Evolutionary conservation across 2,329 filamentous ascomycete species (phyloP).

Genomic region (Catunica adiposa): DNA sequence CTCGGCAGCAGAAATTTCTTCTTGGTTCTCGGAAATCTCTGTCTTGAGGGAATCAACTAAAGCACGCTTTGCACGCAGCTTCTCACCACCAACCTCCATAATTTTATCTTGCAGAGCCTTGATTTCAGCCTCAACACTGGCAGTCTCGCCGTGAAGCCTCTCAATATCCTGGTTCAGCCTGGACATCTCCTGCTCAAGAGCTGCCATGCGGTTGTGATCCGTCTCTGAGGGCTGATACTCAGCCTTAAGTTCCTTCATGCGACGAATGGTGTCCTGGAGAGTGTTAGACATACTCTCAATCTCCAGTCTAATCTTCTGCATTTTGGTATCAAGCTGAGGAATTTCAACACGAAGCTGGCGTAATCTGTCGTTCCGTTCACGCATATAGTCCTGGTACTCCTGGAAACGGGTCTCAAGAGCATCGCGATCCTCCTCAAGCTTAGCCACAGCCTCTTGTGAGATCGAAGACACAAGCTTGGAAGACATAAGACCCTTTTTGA

Average conservation of each 20-base stretch:
- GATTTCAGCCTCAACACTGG: slow-evolving; percentile 82
- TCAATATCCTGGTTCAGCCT: slow-evolving; percentile 63
- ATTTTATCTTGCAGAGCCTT: slow-evolving; percentile 88
- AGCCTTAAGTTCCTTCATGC: slow-evolving; percentile 66
- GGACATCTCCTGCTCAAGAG: slow-evolving; percentile 61
- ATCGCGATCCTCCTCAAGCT: slow-evolving; percentile 78
- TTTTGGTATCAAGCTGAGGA: slow-evolving; percentile 71
- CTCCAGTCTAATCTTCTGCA: slow-evolving; percentile 81
- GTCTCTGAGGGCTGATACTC: slow-evolving; percentile 68
- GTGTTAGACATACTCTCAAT: slow-evolving; percentile 76
- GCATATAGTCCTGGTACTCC: slow-evolving; percentile 69
- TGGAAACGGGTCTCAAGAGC: slow-evolving; percentile 66
- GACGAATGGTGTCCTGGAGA: slow-evolving; percentile 64
- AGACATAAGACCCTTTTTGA: slow-evolving; percentile 89
- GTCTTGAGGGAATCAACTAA: slow-evolving; percentile 82
- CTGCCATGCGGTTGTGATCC: slow-evolving; percentile 57
- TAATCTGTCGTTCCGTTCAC: slow-evolving; percentile 58
- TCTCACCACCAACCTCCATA: slow-evolving; percentile 93
- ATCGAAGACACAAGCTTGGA: slow-evolving; percentile 82
- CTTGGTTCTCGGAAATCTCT: slow-evolving; percentile 62
- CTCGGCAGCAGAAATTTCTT: slow-evolving; percentile 73
- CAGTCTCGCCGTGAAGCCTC: slow-evolving; percentile 68
- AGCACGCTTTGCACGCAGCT: slow-evolving; percentile 73
- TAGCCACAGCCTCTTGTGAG: slow-evolving; percentile 71
- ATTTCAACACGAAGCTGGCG: slow-evolving; percentile 61